These are phyloP conservation scores for Protomyces macrosporus DNA, from an alignment of 1,139 yeast species.

Conservation along the genomic window DNA sequence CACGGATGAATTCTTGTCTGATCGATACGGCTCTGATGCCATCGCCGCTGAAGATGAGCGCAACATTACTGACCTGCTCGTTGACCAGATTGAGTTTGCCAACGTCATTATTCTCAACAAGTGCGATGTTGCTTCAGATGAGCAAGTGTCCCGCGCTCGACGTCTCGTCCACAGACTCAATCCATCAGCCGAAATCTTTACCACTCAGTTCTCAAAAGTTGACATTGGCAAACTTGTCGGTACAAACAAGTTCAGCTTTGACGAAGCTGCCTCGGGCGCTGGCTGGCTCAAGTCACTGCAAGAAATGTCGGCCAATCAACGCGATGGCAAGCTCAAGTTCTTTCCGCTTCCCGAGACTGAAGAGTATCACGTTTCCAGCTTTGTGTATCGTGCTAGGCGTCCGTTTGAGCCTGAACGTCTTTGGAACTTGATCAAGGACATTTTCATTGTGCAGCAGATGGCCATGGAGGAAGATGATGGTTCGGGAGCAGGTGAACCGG, in stretches of 20 bases:
- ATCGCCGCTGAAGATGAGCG: slow-evolving; percentile 42
- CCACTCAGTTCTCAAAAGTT: slow-evolving; percentile 43
- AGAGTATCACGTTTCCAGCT: slow-evolving; percentile 46
- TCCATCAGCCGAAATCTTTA: slow-evolving; percentile 43
- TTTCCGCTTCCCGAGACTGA: slow-evolving; percentile 39
- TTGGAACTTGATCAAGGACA: slow-evolving; percentile 41
- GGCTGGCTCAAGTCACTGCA: slow-evolving; percentile 47
- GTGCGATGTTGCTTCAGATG: slow-evolving; percentile 37
- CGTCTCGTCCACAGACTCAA: slow-evolving; percentile 41
- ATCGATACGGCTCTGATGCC: slow-evolving; percentile 37
- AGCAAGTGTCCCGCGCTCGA: slow-evolving; percentile 37
- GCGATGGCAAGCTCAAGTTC: slow-evolving; percentile 30
- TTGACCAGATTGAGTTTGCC: slow-evolving; percentile 48
- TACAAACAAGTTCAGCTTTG: slow-evolving; percentile 43
- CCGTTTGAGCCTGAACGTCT: slow-evolving; percentile 48
- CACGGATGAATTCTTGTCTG: slow-evolving; percentile 45
- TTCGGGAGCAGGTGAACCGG: slow-evolving; percentile 18
- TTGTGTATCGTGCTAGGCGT: slow-evolving; percentile 42
- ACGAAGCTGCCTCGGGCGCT: slow-evolving; percentile 45
- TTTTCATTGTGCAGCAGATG: slow-evolving; percentile 38
- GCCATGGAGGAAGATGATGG: slow-evolving; percentile 29
- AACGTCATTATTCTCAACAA: slow-evolving; percentile 46
- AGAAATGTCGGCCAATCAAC: slow-evolving; percentile 42
- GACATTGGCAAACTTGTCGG: slow-evolving; percentile 40
- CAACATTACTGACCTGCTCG: slow-evolving; percentile 46